Conservation (phyloP, 352 stramenopile species). For the Phytophthora pisi region DNA sequence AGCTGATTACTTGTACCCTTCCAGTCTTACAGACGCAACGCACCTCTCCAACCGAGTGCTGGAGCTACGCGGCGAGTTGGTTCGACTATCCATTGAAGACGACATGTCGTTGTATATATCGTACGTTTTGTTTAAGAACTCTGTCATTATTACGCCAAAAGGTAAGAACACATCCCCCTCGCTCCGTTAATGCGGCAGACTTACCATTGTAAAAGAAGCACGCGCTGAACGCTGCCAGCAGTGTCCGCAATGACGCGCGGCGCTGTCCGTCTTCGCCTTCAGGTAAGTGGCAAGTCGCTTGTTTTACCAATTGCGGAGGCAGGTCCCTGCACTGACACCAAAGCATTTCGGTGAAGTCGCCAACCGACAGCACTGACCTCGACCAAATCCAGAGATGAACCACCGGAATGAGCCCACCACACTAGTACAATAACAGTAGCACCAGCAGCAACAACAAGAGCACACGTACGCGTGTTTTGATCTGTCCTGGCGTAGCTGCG, state of each 20-base stretch:
- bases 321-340: conserved; percentile 65
- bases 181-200: too few species aligned
- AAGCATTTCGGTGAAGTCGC: conserved; percentile 66
- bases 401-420: neutral
- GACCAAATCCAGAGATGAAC: neutral
- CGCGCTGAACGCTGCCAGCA: conserved; percentile 44
- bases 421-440: too few species aligned
- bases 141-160: conserved; percentile 15
- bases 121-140: conserved; percentile 53
- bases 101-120: conserved; percentile 60
- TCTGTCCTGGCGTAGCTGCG: conserved; percentile 48
- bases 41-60: conserved; percentile 50
- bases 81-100: conserved; percentile 28
- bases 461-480: conserved; percentile 35
- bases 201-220: conserved; percentile 52
- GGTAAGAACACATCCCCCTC: too few species aligned
- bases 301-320: conserved; percentile 43
- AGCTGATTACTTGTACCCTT: neutral
- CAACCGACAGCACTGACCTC: conserved; percentile 48
- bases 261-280: conserved; percentile 38
- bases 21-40: neutral
- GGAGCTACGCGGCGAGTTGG: conserved; percentile 25
- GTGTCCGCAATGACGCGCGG: conserved; percentile 31
- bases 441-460: neutral
- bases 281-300: conserved; percentile 47